phyloP scores from a whole-genome alignment of 1,284 basidiomycete species.

The Cystobasidium sp. region DNA sequence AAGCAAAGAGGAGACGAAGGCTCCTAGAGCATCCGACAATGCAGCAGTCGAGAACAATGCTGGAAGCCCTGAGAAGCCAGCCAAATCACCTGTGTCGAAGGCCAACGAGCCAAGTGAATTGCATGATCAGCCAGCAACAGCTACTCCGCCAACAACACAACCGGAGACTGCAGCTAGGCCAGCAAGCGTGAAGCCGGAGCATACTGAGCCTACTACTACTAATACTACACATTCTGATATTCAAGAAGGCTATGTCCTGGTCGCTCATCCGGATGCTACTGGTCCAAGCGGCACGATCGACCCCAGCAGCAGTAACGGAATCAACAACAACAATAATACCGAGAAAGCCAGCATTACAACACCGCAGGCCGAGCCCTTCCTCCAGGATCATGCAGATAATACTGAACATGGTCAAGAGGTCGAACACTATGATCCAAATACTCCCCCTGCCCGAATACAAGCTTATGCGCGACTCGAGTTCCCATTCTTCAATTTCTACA shows the following conservation, averaged over 20 bases:
- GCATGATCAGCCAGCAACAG: constrained; percentile 17
- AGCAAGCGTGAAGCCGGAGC: not conserved
- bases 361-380: constrained; percentile 6
- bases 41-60: too few relatives aligned
- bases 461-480: constrained; percentile 94
- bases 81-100: too few relatives aligned
- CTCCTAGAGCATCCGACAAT: too few relatives aligned
- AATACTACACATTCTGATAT: not conserved
- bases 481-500: constrained; percentile 84
- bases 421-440: constrained; percentile 27
- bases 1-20: not conserved
- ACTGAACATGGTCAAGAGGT: constrained; percentile 19
- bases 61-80: not conserved
- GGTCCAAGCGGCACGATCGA: constrained; percentile 2
- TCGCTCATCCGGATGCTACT: constrained; percentile 17
- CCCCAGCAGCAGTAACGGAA: not conserved
- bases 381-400: not conserved
- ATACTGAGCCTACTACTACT: not conserved
- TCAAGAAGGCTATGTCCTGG: constrained; percentile 25
- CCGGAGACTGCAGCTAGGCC: not conserved
- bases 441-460: constrained; percentile 63
- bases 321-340: not conserved
- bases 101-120: not conserved
- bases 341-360: not conserved
- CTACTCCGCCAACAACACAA: constrained; percentile 3